These are phyloP conservation scores for Haematococcus sp. DNA, from an alignment of 139 green algal species.

Conservation along the genomic window DNA sequence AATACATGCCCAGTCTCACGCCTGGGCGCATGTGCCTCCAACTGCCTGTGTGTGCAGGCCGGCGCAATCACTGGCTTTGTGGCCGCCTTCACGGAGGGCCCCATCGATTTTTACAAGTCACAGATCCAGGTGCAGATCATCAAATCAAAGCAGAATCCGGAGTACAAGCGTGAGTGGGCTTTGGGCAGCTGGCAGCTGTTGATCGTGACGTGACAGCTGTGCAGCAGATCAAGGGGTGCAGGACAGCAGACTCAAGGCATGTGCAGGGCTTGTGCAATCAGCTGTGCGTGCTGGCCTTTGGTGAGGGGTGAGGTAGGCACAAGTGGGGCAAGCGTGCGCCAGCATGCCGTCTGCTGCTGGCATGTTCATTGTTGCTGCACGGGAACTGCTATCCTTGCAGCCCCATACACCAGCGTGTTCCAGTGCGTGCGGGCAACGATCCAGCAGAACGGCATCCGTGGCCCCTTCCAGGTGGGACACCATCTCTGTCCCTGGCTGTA, in stretches of 20 bases:
- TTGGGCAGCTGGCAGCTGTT: no score
- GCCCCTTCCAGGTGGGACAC: conserved; percentile 84
- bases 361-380: no score
- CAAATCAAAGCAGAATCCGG: conserved; percentile 65
- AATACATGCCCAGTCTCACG: no score
- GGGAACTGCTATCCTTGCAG: conserved; percentile 51
- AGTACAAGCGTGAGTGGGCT: conserved; percentile 79
- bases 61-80: conserved; percentile 67
- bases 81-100: conserved; percentile 84
- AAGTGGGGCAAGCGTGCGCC: no score
- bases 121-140: conserved; percentile 96
- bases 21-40: no score
- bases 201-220: no score
- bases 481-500: not conserved
- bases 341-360: no score
- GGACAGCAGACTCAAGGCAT: not conserved
- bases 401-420: conserved; percentile 78
- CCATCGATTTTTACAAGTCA: conserved; percentile 97
- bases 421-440: conserved; percentile 71
- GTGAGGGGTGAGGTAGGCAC: not conserved
- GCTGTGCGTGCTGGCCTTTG: not conserved
- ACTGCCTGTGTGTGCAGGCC: conserved; percentile 27
- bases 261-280: no score
- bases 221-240: not conserved
- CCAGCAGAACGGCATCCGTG: conserved; percentile 68